Percentiles rank a stretch among this genome's conserved stretches.
These are phyloP conservation scores for Erysimum cheiri DNA, from an alignment of 441 rosid species.

Conservation along the genomic window DNA sequence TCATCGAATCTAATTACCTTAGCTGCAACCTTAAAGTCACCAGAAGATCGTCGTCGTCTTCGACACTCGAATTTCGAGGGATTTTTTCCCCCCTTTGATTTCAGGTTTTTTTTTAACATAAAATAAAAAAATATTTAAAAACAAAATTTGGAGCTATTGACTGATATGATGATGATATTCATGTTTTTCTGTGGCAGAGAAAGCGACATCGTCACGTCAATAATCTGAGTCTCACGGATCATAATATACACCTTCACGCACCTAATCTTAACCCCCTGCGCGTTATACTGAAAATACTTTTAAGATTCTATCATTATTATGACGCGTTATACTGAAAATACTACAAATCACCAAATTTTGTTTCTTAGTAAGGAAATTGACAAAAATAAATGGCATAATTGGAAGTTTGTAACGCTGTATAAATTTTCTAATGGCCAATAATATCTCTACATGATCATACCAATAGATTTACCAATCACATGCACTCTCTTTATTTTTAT, in stretches of 20 bases:
- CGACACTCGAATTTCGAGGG: slow-evolving; percentile 29
- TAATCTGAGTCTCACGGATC: slow-evolving; percentile 30
- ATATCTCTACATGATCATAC: not conserved
- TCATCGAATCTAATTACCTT: slow-evolving; percentile 24
- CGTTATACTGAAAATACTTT: too few species aligned
- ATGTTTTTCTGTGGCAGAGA: slow-evolving; percentile 47
- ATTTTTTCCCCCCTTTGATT: slow-evolving; percentile 26
- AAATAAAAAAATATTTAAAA: not conserved
- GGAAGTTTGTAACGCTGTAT: too few species aligned
- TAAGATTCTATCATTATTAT: not conserved
- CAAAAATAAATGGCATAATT: too few species aligned
- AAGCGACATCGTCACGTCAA: slow-evolving; percentile 40
- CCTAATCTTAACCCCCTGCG: not conserved
- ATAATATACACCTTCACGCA: slow-evolving; percentile 32
- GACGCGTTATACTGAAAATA: not conserved
- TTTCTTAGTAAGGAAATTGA: not conserved
- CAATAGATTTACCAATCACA: not conserved
- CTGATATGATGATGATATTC: slow-evolving; percentile 31
- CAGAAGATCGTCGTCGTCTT: slow-evolving; percentile 27
- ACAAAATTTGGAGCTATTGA: slow-evolving; percentile 8
- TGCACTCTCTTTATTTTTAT: not conserved
- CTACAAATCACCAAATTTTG: not conserved
- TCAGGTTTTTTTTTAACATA: not conserved
- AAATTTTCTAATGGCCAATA: not conserved
- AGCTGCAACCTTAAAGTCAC: slow-evolving; percentile 7